These are phyloP conservation scores for Lindgomyces ingoldianus DNA, from an alignment of 495 filamentous ascomycete species.

Conservation along the genomic window DNA sequence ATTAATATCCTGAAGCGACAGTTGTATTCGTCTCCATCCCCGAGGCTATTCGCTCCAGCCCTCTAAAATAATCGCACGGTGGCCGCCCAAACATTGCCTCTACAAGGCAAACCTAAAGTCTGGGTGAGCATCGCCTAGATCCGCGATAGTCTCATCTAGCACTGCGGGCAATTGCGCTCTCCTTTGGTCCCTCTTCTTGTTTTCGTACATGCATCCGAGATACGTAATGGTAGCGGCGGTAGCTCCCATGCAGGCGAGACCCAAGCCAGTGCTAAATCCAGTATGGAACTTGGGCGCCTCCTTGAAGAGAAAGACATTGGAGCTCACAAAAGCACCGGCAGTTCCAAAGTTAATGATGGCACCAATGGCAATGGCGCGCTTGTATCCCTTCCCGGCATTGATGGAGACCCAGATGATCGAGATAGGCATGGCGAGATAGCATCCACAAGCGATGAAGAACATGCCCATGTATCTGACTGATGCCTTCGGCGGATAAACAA, in stretches of 20 bases:
- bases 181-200: conserved; percentile 12
- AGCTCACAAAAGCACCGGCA: conserved; percentile 27
- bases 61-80: no score
- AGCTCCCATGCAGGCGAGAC: conserved; percentile 22
- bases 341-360: conserved; percentile 34
- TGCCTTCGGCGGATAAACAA: conserved; percentile 48
- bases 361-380: conserved; percentile 33
- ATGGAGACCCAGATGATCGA: conserved; percentile 34
- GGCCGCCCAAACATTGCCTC: not conserved
- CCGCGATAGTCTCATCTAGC: conserved; percentile 7
- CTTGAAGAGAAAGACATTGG: conserved; percentile 28
- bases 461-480: conserved; percentile 70
- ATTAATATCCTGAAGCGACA: no score
- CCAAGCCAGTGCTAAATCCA: conserved; percentile 33
- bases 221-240: conserved; percentile 23
- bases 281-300: conserved; percentile 35
- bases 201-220: conserved; percentile 20
- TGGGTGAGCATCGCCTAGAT: conserved; percentile 24
- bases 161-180: conserved; percentile 5
- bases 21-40: no score
- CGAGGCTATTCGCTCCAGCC: no score
- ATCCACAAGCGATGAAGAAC: conserved; percentile 66
- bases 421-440: conserved; percentile 59
- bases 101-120: conserved; percentile 31
- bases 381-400: conserved; percentile 37